Evolutionary conservation across 2,329 filamentous ascomycete species (phyloP), one percentile per base, ranked within the genome.

Genomic region (Hypoxylon sp.): DNA sequence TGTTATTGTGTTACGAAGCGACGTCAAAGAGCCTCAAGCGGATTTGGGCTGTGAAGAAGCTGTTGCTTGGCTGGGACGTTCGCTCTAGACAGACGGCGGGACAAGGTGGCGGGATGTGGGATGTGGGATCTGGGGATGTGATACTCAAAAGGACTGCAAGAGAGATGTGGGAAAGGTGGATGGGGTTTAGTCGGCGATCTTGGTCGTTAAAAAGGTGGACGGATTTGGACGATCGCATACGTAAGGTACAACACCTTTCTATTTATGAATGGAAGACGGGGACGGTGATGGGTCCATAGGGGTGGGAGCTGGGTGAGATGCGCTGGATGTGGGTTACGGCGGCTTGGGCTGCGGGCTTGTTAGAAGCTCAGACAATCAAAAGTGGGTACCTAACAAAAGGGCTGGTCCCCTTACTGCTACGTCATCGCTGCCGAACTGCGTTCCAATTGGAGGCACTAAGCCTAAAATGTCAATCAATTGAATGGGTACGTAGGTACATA

Each of bases 401-500:
- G 53, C 36, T 67, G 61, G 64, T 63, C 53, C 65, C 65, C 63
- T 61, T 65, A 48, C 40, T 63, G 12, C 68, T 72, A 73, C 71
- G 71, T 73, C 72, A 73, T 73, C 42, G 54, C 45, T 56, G 40
- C 51, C 61, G n/a, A 62, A 56, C 64, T 33, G 56, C 36, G 20
- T 52, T n/a, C 26, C 32, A 62, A 51, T 20, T 44, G 11, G 2
- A 48, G 2, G 18, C 20, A 44, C 65, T 68, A 68, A 28, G 51
- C 58, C 58, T 3, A 60, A 68, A 49, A 33, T 36, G 32, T 20
- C 26, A 44, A 16, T 44, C 33, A 11, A 44, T n/a, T 45, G 26
- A 45, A 53, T 5, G 4, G 12, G 48, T 65, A 67, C n/a, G n/a
- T n/a, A n/a, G n/a, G n/a, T n/a, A n/a, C n/a, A n/a, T n/a, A n/a